phyloP scores from a whole-genome alignment of 768 basidiomycete genomes.

The Mycena chlorophos region DNA sequence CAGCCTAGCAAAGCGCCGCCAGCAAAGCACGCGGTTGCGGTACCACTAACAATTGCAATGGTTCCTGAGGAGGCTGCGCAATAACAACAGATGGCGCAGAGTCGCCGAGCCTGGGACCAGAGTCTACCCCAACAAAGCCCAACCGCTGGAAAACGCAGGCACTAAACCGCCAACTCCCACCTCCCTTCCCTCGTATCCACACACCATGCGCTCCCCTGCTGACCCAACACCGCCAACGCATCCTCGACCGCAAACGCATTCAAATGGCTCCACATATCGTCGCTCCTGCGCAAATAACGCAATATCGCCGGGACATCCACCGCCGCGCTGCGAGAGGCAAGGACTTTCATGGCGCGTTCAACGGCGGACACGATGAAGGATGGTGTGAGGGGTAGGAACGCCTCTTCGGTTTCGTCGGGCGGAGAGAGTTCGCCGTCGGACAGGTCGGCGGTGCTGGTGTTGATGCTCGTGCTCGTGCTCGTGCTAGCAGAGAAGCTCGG shows the following conservation, averaged over 20 bases:
- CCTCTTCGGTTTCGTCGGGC: slow-evolving; percentile 58
- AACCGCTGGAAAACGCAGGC: too few species aligned
- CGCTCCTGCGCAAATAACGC: slow-evolving; percentile 1
- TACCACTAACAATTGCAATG: too few species aligned
- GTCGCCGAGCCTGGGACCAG: too few species aligned
- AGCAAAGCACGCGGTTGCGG: too few species aligned
- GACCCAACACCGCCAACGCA: slow-evolving; percentile 5
- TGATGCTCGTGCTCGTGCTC: slow-evolving; percentile 17
- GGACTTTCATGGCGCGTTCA: slow-evolving; percentile 42
- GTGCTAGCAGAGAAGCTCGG: slow-evolving; percentile 32
- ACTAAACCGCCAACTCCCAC: too few species aligned
- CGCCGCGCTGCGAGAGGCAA: slow-evolving; percentile 26
- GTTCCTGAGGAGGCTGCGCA: too few species aligned
- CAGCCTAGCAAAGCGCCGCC: too few species aligned
- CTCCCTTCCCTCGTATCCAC: too few species aligned
- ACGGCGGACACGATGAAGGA: slow-evolving; percentile 49
- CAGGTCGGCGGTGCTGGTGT: slow-evolving; percentile 38
- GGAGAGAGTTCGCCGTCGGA: slow-evolving; percentile 59
- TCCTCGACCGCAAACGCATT: slow-evolving; percentile 12
- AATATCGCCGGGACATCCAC: slow-evolving; percentile 5
- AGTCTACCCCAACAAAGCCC: too few species aligned
- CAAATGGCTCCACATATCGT: slow-evolving; percentile 19
- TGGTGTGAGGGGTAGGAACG: slow-evolving; percentile 63
- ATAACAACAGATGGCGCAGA: too few species aligned
- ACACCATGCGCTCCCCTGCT: too few species aligned